These are phyloP conservation scores for Rhizopogon roseolus DNA, from an alignment of 768 basidiomycete genomes.

Conservation along the genomic window DNA sequence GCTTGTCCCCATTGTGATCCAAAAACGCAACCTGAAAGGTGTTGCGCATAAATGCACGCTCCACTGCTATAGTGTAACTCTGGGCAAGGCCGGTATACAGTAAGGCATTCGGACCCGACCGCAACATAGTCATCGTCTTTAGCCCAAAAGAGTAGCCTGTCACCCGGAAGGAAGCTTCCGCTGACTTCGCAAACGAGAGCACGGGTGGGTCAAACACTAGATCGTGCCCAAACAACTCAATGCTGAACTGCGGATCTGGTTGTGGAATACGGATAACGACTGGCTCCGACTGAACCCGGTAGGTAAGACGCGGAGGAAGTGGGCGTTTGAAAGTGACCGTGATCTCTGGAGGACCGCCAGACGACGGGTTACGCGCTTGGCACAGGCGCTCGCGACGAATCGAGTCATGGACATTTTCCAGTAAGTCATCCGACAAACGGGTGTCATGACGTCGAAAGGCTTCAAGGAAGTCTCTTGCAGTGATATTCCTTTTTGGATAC, in stretches of 20 bases:
- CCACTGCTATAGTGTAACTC: conserved; percentile 73
- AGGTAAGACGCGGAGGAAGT: conserved; percentile 76
- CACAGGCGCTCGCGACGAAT: conserved; percentile 67
- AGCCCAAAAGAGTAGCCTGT: conserved; percentile 81
- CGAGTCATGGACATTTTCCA: conserved; percentile 77
- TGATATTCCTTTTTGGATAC: conserved; percentile 54
- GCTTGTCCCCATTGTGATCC: conserved; percentile 59
- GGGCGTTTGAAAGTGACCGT: conserved; percentile 67
- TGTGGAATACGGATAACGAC: conserved; percentile 84
- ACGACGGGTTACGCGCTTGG: conserved; percentile 55
- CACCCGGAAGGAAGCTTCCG: conserved; percentile 86
- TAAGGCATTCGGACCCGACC: conserved; percentile 79
- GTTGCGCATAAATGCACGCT: conserved; percentile 94
- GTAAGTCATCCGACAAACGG: conserved; percentile 68
- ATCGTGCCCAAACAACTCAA: conserved; percentile 85
- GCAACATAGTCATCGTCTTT: conserved; percentile 79
- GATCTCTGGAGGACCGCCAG: conserved; percentile 41
- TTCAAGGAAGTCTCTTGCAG: conserved; percentile 74
- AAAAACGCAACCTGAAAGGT: conserved; percentile 91
- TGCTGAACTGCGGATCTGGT: conserved; percentile 74
- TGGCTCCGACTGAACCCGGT: conserved; percentile 83
- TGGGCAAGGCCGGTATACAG: conserved; percentile 79
- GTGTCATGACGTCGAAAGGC: conserved; percentile 80
- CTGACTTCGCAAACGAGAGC: conserved; percentile 72
- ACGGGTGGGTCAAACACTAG: conserved; percentile 83